phyloP scores from a whole-genome alignment of 2,329 filamentous ascomycete genomes.

The Zasmidium citrigriseum region DNA sequence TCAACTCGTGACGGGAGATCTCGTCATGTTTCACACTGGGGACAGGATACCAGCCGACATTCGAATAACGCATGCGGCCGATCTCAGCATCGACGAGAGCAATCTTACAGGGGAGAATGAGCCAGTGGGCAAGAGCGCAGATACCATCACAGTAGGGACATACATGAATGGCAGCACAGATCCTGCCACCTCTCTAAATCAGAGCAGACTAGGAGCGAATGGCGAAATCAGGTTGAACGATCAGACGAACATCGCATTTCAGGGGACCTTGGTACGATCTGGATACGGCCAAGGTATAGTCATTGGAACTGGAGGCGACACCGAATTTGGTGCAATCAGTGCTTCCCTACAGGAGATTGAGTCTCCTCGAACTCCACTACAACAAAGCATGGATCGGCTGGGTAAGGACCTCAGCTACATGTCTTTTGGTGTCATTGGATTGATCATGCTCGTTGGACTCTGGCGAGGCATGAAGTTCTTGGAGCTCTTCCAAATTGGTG shows the following conservation, averaged over 20 bases:
- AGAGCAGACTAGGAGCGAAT: conserved; percentile 34
- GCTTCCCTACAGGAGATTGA: conserved; percentile 93
- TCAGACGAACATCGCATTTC: conserved; percentile 91
- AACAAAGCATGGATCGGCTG: conserved; percentile 95
- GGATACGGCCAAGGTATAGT: conserved; percentile 95
- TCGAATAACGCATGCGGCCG: conserved; percentile 84
- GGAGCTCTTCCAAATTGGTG: conserved; percentile 96
- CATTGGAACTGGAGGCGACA: conserved; percentile 91
- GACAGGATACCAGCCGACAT: conserved; percentile 96
- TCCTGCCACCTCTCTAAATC: conserved; percentile 3
- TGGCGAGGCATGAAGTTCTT: conserved; percentile 85
- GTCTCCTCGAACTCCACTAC: conserved; percentile 88
- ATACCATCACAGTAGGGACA: conserved; percentile 51
- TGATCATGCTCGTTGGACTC: conserved; percentile 90
- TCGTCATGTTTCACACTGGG: conserved; percentile 92
- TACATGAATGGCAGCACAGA: conserved; percentile 25
- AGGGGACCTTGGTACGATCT: conserved; percentile 94
- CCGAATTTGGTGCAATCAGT: conserved; percentile 95
- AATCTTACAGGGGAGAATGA: conserved; percentile 97
- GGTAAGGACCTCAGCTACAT: conserved; percentile 96
- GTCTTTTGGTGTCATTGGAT: conserved; percentile 88
- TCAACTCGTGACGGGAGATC: conserved; percentile 85
- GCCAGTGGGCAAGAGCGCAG: conserved; percentile 75
- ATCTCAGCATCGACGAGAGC: conserved; percentile 92
- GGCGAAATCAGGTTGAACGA: conserved; percentile 70